These are phyloP conservation scores for Sporothrix humicola DNA, from an alignment of 2,329 filamentous ascomycete species.

Conservation along the genomic window DNA sequence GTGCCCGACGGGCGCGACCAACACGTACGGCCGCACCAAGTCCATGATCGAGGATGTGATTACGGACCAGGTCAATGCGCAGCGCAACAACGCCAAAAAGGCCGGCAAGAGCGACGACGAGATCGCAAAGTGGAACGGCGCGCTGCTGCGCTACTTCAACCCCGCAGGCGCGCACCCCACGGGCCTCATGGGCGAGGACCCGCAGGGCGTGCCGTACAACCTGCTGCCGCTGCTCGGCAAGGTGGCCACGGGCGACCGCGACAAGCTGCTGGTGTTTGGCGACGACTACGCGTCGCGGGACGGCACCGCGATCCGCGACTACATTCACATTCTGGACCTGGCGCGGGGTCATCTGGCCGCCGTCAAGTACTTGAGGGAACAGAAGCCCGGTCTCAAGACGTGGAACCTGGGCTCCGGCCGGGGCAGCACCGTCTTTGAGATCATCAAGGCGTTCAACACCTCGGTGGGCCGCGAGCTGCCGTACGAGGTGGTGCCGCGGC, in stretches of 20 bases:
- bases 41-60: conserved; percentile 90
- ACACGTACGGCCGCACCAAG: conserved; percentile 98
- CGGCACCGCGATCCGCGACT: conserved; percentile 94
- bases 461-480: conserved; percentile 85
- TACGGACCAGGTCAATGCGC: conserved; percentile 84
- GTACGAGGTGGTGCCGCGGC: conserved; percentile 82
- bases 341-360: conserved; percentile 85
- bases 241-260: conserved; percentile 91
- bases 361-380: conserved; percentile 83
- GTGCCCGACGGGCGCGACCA: conserved; percentile 95
- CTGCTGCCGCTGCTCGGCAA: conserved; percentile 91
- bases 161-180: conserved; percentile 92
- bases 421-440: conserved; percentile 95
- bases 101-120: conserved; percentile 75
- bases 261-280: conserved; percentile 93
- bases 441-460: conserved; percentile 90
- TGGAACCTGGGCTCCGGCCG: conserved; percentile 97
- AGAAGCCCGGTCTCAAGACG: conserved; percentile 86
- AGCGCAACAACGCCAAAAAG: conserved; percentile 83
- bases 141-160: conserved; percentile 96
- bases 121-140: conserved; percentile 86
- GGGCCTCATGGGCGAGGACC: conserved; percentile 98
- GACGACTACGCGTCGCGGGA: conserved; percentile 91
- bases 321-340: conserved; percentile 95
- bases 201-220: conserved; percentile 94